Evolutionary conservation across 768 basidiomycete genomes (phyloP).

Genomic region (Fistulinella prunicolor): DNA sequence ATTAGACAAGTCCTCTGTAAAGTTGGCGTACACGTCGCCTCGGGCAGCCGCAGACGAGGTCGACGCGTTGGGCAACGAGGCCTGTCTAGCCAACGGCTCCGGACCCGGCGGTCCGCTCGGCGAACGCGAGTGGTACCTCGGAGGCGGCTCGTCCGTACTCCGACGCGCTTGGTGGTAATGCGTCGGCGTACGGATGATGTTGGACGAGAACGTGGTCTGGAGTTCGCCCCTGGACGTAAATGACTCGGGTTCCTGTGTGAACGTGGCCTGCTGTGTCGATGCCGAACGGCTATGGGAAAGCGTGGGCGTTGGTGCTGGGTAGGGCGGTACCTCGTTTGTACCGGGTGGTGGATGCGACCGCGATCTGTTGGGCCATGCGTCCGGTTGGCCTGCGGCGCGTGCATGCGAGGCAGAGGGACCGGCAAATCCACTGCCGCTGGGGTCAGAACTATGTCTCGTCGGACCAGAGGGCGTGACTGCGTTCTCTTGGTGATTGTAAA

Average conservation of each 20-base stretch:
- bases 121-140: constrained; percentile 22
- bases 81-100: constrained; percentile 23
- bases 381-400: constrained; percentile 11
- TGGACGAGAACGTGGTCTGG: constrained; percentile 66
- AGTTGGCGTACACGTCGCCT: constrained; percentile 16
- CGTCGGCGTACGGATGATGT: constrained; percentile 64
- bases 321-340: constrained; percentile 22
- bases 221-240: constrained; percentile 54
- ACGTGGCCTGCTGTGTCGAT: constrained; percentile 10
- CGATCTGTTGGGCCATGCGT: constrained; percentile 18
- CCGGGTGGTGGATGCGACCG: constrained; percentile 21
- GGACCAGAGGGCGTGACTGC: constrained; percentile 11
- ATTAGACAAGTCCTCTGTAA: constrained; percentile 27
- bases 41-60: constrained; percentile 14
- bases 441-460: constrained; percentile 26
- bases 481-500: constrained; percentile 21
- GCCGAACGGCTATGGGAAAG: constrained; percentile 8
- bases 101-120: constrained; percentile 21
- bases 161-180: constrained; percentile 44
- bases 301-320: constrained; percentile 29
- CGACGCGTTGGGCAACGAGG: constrained; percentile 24
- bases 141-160: constrained; percentile 22
- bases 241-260: constrained; percentile 36
- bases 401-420: constrained; percentile 19
- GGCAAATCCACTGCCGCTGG: constrained; percentile 10